Percentiles rank a stretch among this genome's conserved stretches.
Conservation (phyloP, 2,329 filamentous ascomycete genomes). For the Amylocarpus encephaloides region DNA sequence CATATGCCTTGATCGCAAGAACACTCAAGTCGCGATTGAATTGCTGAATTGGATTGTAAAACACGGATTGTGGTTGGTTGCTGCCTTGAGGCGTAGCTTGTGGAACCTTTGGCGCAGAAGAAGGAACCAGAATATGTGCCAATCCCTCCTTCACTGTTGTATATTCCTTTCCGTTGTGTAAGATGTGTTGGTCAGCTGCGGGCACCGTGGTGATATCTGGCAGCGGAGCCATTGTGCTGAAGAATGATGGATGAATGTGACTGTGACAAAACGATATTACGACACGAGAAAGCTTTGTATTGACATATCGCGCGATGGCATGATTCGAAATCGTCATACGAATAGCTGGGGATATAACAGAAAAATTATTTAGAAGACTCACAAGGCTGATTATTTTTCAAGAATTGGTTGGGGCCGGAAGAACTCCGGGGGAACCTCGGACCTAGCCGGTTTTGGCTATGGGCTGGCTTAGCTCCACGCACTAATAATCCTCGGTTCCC, state of each 20-base stretch:
- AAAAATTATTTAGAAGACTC: too few relatives aligned
- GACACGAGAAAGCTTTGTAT: too few relatives aligned
- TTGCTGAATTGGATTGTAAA: slow-evolving; percentile 98
- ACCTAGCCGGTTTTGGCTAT: background rate
- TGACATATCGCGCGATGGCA: too few relatives aligned
- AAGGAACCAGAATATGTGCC: slow-evolving; percentile 61
- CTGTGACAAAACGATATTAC: too few relatives aligned
- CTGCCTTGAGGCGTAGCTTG: slow-evolving; percentile 42
- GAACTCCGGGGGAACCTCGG: too few relatives aligned
- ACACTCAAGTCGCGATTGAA: slow-evolving; percentile 97
- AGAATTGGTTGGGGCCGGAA: too few relatives aligned
- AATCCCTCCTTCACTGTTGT: slow-evolving; percentile 59
- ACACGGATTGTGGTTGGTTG: slow-evolving; percentile 70
- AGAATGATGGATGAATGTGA: background rate
- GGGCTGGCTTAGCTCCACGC: too few relatives aligned
- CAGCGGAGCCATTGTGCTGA: slow-evolving; percentile 3
- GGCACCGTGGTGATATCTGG: slow-evolving; percentile 28
- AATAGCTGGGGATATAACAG: too few relatives aligned
- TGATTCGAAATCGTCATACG: too few relatives aligned
- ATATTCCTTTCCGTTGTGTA: slow-evolving; percentile 46
- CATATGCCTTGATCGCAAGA: slow-evolving; percentile 83
- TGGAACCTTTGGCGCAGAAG: slow-evolving; percentile 40
- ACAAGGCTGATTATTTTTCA: too few relatives aligned
- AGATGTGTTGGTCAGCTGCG: slow-evolving; percentile 26
- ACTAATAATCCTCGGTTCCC: too few relatives aligned